Conservation (phyloP, 192 early-diverging fungal species). For the Ambispora gerdemannii region DNA sequence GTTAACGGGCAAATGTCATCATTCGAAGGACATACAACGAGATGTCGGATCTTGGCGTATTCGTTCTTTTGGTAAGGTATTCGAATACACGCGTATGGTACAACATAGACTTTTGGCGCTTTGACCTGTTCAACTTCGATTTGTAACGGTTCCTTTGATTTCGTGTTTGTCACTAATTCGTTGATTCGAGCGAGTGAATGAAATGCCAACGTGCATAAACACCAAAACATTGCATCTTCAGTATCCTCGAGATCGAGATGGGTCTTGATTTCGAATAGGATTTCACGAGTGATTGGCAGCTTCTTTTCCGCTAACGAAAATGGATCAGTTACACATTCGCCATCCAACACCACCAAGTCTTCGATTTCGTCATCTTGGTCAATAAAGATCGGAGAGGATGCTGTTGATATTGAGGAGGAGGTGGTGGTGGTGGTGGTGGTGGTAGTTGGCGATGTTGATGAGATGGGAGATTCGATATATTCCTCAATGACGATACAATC, state of each 20-base stretch:
- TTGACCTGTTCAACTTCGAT: neutral
- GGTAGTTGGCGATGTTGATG: neutral
- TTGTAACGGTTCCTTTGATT: neutral
- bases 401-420: neutral
- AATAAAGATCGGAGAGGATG: neutral
- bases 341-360: neutral
- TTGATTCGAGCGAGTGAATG: slow-evolving; percentile 11
- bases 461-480: neutral
- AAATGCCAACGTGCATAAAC: slow-evolving; percentile 3
- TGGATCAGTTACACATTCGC: neutral
- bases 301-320: neutral
- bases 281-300: neutral
- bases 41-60: neutral
- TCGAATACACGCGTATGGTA: slow-evolving; percentile 1
- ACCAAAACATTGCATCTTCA: slow-evolving; percentile 11
- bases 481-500: neutral
- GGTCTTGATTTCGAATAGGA: neutral
- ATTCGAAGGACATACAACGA: neutral
- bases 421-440: neutral
- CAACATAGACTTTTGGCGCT: neutral
- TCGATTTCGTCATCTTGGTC: neutral
- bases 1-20: neutral
- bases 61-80: slow-evolving; percentile 3
- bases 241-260: neutral
- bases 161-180: neutral